Conservation (phyloP, 345 rosid species). For the Nephelium lappaceum region DNA sequence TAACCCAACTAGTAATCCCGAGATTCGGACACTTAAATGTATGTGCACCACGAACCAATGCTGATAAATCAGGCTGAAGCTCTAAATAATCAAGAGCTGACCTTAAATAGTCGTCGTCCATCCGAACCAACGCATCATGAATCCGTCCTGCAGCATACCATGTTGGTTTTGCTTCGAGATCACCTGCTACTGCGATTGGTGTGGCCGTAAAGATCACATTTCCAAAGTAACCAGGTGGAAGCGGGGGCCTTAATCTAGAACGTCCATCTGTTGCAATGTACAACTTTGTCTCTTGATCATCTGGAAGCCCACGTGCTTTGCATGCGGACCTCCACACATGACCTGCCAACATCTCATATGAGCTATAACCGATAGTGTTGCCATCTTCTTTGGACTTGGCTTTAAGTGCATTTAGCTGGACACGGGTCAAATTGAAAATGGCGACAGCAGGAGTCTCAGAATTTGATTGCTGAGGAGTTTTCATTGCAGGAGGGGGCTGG, state of each 20-base stretch:
- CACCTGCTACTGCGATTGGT: conserved; percentile 72
- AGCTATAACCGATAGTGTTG: conserved; percentile 67
- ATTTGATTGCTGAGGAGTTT: conserved; percentile 39
- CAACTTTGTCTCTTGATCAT: conserved; percentile 68
- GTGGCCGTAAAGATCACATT: conserved; percentile 92
- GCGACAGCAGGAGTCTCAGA: conserved; percentile 54
- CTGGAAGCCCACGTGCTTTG: conserved; percentile 67
- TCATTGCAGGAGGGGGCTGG: conserved; percentile 80
- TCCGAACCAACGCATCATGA: conserved; percentile 75
- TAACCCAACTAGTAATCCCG: conserved; percentile 88
- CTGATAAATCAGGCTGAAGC: conserved; percentile 81
- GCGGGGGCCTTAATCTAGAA: conserved; percentile 68
- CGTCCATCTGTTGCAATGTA: conserved; percentile 95
- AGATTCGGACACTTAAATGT: conserved; percentile 84
- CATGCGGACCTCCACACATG: conserved; percentile 88
- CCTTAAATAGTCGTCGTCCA: conserved; percentile 83
- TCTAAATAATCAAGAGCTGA: conserved; percentile 95
- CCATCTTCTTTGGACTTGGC: conserved; percentile 80
- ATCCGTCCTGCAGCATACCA: conserved; percentile 84
- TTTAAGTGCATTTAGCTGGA: conserved; percentile 72
- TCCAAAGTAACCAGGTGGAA: conserved; percentile 92
- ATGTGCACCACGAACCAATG: conserved; percentile 80
- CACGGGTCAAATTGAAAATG: conserved; percentile 70
- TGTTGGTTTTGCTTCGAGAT: conserved; percentile 69
- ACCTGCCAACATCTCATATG: conserved; percentile 91